These are phyloP conservation scores for Helenozyma rhizophorensis DNA, from an alignment of 805 yeast genomes.

Conservation along the genomic window DNA sequence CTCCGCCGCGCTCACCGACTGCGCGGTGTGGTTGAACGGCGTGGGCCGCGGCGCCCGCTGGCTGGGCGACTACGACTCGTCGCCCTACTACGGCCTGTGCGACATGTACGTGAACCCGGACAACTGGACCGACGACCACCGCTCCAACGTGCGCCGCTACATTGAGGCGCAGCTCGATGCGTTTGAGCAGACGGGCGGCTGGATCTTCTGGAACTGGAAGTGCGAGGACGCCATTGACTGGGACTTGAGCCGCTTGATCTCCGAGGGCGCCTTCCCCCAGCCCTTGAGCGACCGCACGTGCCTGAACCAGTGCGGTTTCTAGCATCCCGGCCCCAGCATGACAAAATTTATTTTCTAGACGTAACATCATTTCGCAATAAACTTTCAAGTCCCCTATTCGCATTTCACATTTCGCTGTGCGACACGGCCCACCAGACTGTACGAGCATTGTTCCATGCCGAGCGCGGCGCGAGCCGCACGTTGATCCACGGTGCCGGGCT, in stretches of 20 bases:
- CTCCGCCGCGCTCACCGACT: slow-evolving; percentile 77
- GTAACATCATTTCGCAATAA: too few species aligned
- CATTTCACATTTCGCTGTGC: too few species aligned
- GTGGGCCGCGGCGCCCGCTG: slow-evolving; percentile 78
- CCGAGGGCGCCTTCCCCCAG: slow-evolving; percentile 68
- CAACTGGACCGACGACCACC: slow-evolving; percentile 59
- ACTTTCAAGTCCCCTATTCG: too few species aligned
- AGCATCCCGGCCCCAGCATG: too few species aligned
- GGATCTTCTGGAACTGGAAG: slow-evolving; percentile 95
- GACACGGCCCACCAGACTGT: too few species aligned
- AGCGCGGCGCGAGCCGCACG: too few species aligned
- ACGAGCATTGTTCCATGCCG: too few species aligned
- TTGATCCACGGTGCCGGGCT: too few species aligned
- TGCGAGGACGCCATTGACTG: slow-evolving; percentile 81
- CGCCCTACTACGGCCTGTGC: slow-evolving; percentile 60
- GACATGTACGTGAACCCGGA: slow-evolving; percentile 22
- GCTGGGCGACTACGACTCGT: slow-evolving; percentile 52
- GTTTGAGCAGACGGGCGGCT: slow-evolving; percentile 65
- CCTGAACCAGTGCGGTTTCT: slow-evolving; percentile 60
- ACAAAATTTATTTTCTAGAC: too few species aligned
- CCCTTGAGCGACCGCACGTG: slow-evolving; percentile 67
- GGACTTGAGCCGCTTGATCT: slow-evolving; percentile 66
- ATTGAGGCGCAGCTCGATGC: slow-evolving; percentile 92
- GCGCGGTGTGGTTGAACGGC: slow-evolving; percentile 86
- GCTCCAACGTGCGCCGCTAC: slow-evolving; percentile 56